phyloP scores from a whole-genome alignment of 2,329 filamentous ascomycete species.

The Aspergillus tamarii region DNA sequence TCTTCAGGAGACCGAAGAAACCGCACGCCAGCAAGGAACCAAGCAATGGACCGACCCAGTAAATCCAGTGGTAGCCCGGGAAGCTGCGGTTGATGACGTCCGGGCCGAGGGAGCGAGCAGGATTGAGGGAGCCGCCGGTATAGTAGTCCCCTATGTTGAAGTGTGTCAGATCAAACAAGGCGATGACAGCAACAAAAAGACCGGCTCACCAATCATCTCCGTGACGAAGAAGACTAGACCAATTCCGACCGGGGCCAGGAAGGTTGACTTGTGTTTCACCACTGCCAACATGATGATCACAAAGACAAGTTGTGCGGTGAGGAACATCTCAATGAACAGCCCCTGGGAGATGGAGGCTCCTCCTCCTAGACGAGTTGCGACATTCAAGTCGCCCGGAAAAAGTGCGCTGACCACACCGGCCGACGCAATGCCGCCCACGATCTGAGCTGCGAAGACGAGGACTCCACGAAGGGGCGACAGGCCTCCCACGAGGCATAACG shows the following conservation, averaged over 20 bases:
- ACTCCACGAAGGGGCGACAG: slow-evolving; percentile 57
- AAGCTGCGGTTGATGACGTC: slow-evolving; percentile 51
- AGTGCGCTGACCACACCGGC: slow-evolving; percentile 61
- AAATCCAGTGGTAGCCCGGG: slow-evolving; percentile 55
- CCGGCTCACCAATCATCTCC: slow-evolving; percentile 49
- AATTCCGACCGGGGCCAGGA: slow-evolving; percentile 71
- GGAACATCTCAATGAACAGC: slow-evolving; percentile 68
- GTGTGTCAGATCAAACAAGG: not conserved
- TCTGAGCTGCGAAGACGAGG: slow-evolving; percentile 59
- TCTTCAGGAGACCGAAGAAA: slow-evolving; percentile 54
- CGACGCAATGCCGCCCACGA: slow-evolving; percentile 62
- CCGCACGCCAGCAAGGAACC: slow-evolving; percentile 52
- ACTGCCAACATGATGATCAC: slow-evolving; percentile 71
- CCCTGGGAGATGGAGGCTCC: slow-evolving; percentile 60
- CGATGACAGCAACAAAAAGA: too few relatives aligned
- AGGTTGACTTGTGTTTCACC: slow-evolving; percentile 74
- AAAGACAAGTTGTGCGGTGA: slow-evolving; percentile 66
- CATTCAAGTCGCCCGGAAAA: slow-evolving; percentile 60
- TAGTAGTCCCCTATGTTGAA: slow-evolving; percentile 47
- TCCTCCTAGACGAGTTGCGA: slow-evolving; percentile 59
- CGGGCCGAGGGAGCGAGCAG: slow-evolving; percentile 53
- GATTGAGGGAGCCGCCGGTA: slow-evolving; percentile 54
- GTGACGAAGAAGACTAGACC: slow-evolving; percentile 70
- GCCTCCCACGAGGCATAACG: slow-evolving; percentile 61
- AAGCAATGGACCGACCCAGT: slow-evolving; percentile 53